These are phyloP conservation scores for Plasmodium berghei DNA, from an alignment of 169 alveolate species.

Conservation along the genomic window DNA sequence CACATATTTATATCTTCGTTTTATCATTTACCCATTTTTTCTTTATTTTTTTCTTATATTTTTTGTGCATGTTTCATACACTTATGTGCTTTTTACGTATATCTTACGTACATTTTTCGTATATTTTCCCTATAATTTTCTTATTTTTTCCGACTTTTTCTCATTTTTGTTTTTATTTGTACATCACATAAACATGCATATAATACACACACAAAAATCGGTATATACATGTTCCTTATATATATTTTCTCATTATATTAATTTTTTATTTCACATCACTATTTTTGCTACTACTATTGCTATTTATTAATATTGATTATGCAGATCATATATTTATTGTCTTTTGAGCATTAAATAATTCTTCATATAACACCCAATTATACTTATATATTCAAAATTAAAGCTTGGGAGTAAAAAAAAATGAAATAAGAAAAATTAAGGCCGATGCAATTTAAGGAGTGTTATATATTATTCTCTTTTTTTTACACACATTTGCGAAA, in stretches of 20 bases:
- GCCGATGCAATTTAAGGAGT: neutral
- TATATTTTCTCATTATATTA: no score
- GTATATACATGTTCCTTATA: no score
- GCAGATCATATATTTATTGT: neutral
- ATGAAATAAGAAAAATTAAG: neutral
- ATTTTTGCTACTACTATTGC: no score
- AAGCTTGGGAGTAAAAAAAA: neutral
- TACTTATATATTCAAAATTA: neutral
- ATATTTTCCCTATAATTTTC: neutral
- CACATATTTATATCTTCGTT: neutral
- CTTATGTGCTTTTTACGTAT: neutral
- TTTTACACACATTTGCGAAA: neutral
- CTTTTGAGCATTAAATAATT: neutral
- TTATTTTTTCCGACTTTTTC: conserved; percentile 1
- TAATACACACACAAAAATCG: no score
- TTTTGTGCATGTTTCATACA: neutral
- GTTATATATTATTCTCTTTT: neutral
- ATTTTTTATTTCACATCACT: no score
- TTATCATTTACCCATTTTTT: neutral
- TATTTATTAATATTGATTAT: no score
- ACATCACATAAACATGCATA: no score
- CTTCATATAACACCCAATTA: neutral
- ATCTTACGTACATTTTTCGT: neutral
- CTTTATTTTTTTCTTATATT: neutral
- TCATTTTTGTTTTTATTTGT: conserved; percentile 1